A percentile compares a stretch with the other conserved stretches of the same genome.
These are phyloP conservation scores for Sporisorium iseilematis-ciliati DNA, from an alignment of 1,284 basidiomycete species.

Conservation along the genomic window DNA sequence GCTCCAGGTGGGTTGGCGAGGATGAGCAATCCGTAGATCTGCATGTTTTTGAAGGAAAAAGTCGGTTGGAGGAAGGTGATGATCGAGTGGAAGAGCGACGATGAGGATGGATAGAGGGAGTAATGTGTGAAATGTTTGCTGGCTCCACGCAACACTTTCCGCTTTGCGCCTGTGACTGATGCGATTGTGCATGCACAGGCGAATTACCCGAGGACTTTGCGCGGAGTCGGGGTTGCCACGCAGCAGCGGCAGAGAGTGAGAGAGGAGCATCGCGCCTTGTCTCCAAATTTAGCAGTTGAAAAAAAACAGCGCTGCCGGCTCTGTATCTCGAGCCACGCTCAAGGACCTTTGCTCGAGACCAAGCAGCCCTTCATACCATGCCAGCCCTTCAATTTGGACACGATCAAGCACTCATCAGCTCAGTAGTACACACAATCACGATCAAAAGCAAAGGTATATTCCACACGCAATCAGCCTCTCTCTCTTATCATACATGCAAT, in stretches of 20 bases:
- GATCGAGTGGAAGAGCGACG: constrained; percentile 5
- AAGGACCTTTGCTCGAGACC: too few relatives aligned
- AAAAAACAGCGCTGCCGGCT: neutral
- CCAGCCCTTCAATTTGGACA: too few relatives aligned
- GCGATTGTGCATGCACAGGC: constrained; percentile 13
- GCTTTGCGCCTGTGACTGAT: neutral
- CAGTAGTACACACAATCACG: too few relatives aligned
- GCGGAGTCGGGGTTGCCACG: neutral
- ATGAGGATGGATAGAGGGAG: neutral
- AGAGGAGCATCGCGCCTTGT: neutral
- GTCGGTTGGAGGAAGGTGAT: neutral
- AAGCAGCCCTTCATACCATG: too few relatives aligned
- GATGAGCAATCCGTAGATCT: constrained; percentile 60
- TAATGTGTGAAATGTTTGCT: neutral
- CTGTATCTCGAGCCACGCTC: neutral
- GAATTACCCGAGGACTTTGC: neutral
- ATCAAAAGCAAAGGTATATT: neutral
- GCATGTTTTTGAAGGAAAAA: constrained; percentile 29
- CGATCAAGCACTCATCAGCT: too few relatives aligned
- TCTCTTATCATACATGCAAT: neutral
- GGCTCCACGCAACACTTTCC: neutral
- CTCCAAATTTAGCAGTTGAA: neutral
- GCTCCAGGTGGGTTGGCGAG: constrained; percentile 67
- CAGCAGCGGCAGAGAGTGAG: neutral
- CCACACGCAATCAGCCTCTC: neutral